Conservation (phyloP, 352 stramenopile genomes). For the Thalassiosira mediterranea region DNA sequence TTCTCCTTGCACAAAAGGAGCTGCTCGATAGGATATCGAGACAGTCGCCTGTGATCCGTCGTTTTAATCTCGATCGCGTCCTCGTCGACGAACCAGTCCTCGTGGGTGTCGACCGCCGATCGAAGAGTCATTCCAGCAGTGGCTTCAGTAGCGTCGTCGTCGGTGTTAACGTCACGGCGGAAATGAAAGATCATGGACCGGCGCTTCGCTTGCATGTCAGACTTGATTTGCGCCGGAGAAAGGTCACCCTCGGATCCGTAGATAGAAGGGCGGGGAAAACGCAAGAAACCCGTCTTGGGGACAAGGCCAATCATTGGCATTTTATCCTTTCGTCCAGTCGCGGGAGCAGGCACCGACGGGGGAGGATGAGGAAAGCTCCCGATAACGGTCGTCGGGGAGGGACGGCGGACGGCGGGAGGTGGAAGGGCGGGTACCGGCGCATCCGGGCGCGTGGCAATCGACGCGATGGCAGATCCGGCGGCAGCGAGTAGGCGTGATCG, state of each 20-base stretch:
- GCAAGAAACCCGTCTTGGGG: neutral
- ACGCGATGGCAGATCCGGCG: too few relatives aligned
- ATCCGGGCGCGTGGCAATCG: too few relatives aligned
- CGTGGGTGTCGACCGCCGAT: neutral
- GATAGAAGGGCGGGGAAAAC: neutral
- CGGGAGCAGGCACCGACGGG: too few relatives aligned
- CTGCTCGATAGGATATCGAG: conserved; percentile 10
- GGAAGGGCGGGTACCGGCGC: too few relatives aligned
- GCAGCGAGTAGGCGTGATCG: too few relatives aligned
- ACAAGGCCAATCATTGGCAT: neutral
- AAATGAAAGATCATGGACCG: neutral
- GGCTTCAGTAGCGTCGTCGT: neutral
- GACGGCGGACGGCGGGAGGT: too few relatives aligned
- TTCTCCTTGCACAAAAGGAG: neutral
- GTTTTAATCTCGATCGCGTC: neutral
- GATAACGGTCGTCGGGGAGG: too few relatives aligned
- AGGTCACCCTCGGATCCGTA: neutral
- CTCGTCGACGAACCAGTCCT: neutral
- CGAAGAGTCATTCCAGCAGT: neutral
- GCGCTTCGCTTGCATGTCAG: neutral
- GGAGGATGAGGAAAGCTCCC: too few relatives aligned
- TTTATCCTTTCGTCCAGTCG: too few relatives aligned
- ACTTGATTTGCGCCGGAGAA: neutral
- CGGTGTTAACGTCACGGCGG: neutral
- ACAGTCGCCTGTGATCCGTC: neutral